phyloP scores from a whole-genome alignment of 139 green algal species.

The Coccomyxa sp. region DNA sequence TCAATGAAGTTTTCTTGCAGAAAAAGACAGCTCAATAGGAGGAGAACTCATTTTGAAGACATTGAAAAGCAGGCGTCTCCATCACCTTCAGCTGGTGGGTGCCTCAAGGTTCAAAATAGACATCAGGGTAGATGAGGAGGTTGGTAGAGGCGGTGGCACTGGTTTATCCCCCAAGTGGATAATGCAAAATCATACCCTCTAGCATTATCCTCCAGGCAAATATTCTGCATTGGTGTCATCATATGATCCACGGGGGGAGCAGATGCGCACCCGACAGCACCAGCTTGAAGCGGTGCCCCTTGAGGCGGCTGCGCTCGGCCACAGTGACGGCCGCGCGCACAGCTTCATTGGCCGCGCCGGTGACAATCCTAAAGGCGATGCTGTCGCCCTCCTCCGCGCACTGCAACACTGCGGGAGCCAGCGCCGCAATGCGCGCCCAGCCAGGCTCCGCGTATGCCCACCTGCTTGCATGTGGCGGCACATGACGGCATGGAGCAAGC shows the following conservation, averaged over 20 bases:
- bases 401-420: conserved; percentile 8
- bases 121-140: too few relatives aligned
- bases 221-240: too few relatives aligned
- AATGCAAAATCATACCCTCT: too few relatives aligned
- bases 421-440: conserved; percentile 11
- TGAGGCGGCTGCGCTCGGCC: background rate
- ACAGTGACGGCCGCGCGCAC: background rate
- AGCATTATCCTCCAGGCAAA: too few relatives aligned
- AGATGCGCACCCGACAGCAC: conserved; percentile 13
- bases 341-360: background rate
- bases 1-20: background rate
- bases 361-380: background rate
- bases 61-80: too few relatives aligned
- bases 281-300: background rate
- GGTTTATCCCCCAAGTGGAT: too few relatives aligned
- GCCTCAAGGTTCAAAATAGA: too few relatives aligned
- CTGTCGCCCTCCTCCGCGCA: conserved; percentile 13
- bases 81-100: too few relatives aligned
- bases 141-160: too few relatives aligned
- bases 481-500: background rate
- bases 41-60: too few relatives aligned
- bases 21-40: too few relatives aligned
- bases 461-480: background rate
- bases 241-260: too few relatives aligned
- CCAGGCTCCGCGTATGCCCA: conserved; percentile 21